Base-by-base conservation (phyloP, 78 protist species). In the Paratrimastix pyriformis region DNA sequence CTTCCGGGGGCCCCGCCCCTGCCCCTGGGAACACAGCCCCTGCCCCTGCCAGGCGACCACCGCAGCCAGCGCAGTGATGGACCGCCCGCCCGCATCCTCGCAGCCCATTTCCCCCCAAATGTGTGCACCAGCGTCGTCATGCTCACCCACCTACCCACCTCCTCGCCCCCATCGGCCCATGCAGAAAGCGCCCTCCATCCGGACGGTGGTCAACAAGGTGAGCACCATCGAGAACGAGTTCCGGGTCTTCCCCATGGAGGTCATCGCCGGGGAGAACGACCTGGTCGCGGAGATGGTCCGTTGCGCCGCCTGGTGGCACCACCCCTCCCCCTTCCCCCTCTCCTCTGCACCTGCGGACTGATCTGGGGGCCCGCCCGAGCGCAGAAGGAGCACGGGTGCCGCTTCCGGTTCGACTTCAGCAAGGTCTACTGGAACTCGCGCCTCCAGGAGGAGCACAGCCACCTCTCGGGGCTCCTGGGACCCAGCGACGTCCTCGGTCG, bases 391-490 rank as follows among this genome's bases (percentile, higher is more conserved):
- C 81, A 84, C 77, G 90, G 87, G 43, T 84, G 87, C 80, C 18
- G 24, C 59, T 95, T 92, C 79, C 30, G 32, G 30, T 80, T 95
- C 43, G 83, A 91, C 80, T 93, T 80, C 74, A 69, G 65, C 65
- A 79, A 82, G 73, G 97, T 93, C 57, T 95, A 93, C 80, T 95
- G 97, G 97, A 95, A 95, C 83, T 81, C 90, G 39, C 76, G 97
- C 39, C 83, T 95, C 55, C 82, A 66, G 13, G 30, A 18, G 32
- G 97, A 91, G 64, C 98, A 95, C 80, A 32, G n/a, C 30, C 80
- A 88, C 26, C 55, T 94, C 5, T 83, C 86, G n/a, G 11, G 33
- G 13, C 37, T 29, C 57, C 74, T 86, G 62, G 30, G 7, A 32
- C 30, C 39, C 18, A 21, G 26, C 30, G 89, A 84, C 58, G 84